A percentile compares a stretch with the other conserved stretches of the same genome.
These are phyloP conservation scores for Aspergillus sp. DNA, from an alignment of 2,329 filamentous ascomycete genomes.

Conservation along the genomic window DNA sequence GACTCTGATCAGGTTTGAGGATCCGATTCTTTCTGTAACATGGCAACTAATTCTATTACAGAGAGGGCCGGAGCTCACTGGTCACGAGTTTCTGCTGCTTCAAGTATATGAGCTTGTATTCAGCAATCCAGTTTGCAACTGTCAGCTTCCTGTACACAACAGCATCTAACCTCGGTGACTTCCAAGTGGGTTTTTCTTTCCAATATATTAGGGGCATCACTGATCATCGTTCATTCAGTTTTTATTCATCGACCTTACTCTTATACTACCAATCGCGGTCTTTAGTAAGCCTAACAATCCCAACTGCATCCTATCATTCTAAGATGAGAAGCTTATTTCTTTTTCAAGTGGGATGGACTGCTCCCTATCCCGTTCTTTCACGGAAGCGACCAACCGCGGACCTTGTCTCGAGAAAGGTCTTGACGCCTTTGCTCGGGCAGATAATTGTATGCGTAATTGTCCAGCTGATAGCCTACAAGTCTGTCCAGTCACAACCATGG, in stretches of 20 bases:
- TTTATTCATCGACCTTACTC: constrained; percentile 86
- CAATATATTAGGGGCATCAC: not conserved
- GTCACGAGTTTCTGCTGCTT: constrained; percentile 99
- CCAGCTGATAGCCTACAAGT: constrained; percentile 71
- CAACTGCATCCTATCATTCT: not conserved
- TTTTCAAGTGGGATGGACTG: constrained; percentile 82
- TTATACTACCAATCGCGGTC: constrained; percentile 94
- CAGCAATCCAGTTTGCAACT: constrained; percentile 97
- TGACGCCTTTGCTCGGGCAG: constrained; percentile 85
- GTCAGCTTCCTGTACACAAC: constrained; percentile 95
- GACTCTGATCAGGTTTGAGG: constrained; percentile 72
- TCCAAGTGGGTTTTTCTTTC: constrained; percentile 61
- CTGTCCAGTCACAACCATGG: constrained; percentile 79
- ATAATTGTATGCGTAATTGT: constrained; percentile 77
- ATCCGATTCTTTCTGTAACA: not conserved
- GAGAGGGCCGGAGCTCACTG: constrained; percentile 88
- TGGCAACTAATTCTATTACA: constrained; percentile 33
- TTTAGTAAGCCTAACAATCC: constrained; percentile 63
- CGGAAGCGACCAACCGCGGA: constrained; percentile 88
- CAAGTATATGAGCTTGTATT: constrained; percentile 99
- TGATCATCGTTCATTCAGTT: constrained; percentile 53
- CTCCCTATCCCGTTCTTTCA: constrained; percentile 73
- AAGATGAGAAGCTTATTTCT: not conserved
- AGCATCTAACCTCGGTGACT: constrained; percentile 92
- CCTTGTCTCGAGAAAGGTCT: constrained; percentile 86